These are phyloP conservation scores for Stephania cephalantha DNA, from an alignment of 164 flowering plant species.

Conservation along the genomic window DNA sequence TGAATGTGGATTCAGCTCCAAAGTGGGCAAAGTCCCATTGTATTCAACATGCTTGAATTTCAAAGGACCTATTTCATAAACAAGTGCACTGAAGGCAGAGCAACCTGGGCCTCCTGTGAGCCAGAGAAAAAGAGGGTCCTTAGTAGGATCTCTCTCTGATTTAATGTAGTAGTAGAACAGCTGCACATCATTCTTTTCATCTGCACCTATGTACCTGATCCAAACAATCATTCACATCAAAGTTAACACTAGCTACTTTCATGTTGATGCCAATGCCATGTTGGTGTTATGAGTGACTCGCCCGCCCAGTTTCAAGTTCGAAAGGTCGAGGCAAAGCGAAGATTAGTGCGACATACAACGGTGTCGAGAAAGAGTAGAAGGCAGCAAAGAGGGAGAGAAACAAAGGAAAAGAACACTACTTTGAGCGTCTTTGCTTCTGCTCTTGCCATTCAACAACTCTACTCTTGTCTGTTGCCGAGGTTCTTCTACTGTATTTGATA, in stretches of 20 bases:
- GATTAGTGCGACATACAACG: not conserved
- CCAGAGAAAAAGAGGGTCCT: conserved; percentile 36
- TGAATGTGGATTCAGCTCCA: conserved; percentile 24
- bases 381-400: not conserved
- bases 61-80: conserved; percentile 30
- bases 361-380: not conserved
- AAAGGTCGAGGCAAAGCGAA: not conserved
- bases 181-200: conserved; percentile 3
- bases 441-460: not conserved
- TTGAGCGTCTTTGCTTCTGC: not conserved
- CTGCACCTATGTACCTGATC: conserved; percentile 8
- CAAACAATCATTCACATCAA: not conserved
- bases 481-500: too few relatives aligned
- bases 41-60: conserved; percentile 20
- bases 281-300: not conserved
- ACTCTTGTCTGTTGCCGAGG: too few relatives aligned
- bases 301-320: conserved; percentile 6
- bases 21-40: conserved; percentile 25
- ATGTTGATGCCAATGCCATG: not conserved
- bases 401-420: not conserved
- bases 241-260: not conserved
- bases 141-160: conserved; percentile 26
- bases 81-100: conserved; percentile 22
- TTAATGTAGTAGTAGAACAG: conserved; percentile 34
- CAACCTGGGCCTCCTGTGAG: conserved; percentile 42